Base-by-base conservation (phyloP, 192 early-diverging fungal species). In the Entrophospora sp. region DNA sequence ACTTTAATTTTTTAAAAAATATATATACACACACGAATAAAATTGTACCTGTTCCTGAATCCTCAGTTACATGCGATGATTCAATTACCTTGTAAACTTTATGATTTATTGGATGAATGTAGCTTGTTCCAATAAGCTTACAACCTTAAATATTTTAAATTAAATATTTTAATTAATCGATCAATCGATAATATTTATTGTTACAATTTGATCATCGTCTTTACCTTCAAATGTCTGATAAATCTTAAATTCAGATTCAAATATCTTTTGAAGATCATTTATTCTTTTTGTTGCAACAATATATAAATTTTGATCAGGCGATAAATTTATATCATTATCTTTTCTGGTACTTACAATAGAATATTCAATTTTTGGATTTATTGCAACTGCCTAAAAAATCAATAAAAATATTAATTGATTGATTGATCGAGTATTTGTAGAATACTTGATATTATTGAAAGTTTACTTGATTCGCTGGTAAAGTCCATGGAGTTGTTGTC, bases 401-500 rank as follows among this genome's bases (percentile, higher is more conserved):
- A n/a, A n/a, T n/a, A n/a, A n/a, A n/a, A n/a, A n/a, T n/a, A n/a
- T n/a, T n/a, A n/a, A n/a, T n/a, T n/a, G n/a, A n/a, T n/a, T n/a
- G n/a, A n/a, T n/a, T n/a, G n/a, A n/a, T n/a, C n/a, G n/a, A n/a
- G n/a, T n/a, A n/a, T n/a, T n/a, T n/a, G n/a, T n/a, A n/a, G n/a
- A n/a, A n/a, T n/a, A n/a, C n/a, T n/a, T n/a, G n/a, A n/a, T n/a
- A n/a, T n/a, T n/a, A n/a, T n/a, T n/a, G n/a, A n/a, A n/a, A n/a
- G n/a, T n/a, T n/a, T n/a, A 66, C 75, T 43, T 75, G 69, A 75
- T 91, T 91, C 27, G 89, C 86, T 0, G 89, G 89, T 9, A 91
- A 68, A 3, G 87, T 89, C 89, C 89, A 89, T 0, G 89, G 89
- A 3, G 89, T 91, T 0, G 89, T 91, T 2, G 88, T 89, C 89